Percentiles rank a stretch among this genome's conserved stretches.
These are phyloP conservation scores for Solanum rostratum DNA, from an alignment of 257 asterid genomes.

Conservation along the genomic window DNA sequence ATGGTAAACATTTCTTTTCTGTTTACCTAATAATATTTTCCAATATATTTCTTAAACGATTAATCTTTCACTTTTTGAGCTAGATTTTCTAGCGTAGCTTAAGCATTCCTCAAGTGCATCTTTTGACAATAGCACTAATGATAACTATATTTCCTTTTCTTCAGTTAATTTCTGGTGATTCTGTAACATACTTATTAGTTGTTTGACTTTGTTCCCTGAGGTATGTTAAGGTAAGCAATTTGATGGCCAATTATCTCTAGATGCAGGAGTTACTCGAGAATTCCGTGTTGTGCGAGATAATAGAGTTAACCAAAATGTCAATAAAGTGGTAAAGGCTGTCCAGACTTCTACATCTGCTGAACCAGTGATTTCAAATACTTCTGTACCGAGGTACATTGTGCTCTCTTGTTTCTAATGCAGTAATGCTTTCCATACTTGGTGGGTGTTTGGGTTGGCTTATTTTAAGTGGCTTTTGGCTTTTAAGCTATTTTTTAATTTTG, in stretches of 20 bases:
- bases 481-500: no score
- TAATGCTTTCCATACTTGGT: neutral
- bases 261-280: conserved; percentile 60
- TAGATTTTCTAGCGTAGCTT: neutral
- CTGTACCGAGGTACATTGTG: conserved; percentile 34
- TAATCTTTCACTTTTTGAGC: neutral
- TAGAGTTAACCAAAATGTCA: conserved; percentile 50
- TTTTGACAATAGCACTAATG: neutral
- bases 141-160: neutral
- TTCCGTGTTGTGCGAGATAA: conserved; percentile 93
- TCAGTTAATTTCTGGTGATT: neutral
- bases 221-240: neutral
- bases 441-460: no score
- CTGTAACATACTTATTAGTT: neutral
- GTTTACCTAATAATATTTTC: neutral
- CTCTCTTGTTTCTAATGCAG: neutral
- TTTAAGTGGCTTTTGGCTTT: no score
- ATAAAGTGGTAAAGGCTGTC: conserved; percentile 38
- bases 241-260: conserved; percentile 11
- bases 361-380: conserved; percentile 16
- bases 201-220: neutral
- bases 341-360: conserved; percentile 40
- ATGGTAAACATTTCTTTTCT: neutral
- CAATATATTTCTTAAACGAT: neutral
- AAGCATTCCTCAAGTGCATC: neutral